Conservation (phyloP, 305 asterid genomes). For the Striga hermonthica region DNA sequence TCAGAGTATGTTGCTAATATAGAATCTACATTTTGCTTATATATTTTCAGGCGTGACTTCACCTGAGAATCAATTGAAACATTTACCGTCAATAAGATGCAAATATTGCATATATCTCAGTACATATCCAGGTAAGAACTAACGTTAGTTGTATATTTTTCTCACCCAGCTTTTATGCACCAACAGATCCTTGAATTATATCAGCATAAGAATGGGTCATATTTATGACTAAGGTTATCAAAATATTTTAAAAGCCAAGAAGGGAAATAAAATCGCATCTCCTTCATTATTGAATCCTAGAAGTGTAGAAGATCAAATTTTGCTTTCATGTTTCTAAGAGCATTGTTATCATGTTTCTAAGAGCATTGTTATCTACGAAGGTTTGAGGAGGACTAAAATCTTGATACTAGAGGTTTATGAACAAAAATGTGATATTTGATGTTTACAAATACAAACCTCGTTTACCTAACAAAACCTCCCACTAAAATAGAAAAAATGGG, state of each 20-base stretch:
- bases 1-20: constrained; percentile 56
- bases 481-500: too few species aligned
- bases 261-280: constrained; percentile 8
- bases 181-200: constrained; percentile 7
- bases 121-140: constrained; percentile 25
- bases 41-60: constrained; percentile 71
- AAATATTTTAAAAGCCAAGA: not conserved
- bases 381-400: too few species aligned
- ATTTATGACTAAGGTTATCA: constrained; percentile 1
- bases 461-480: too few species aligned
- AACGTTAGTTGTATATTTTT: constrained; percentile 8
- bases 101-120: constrained; percentile 16
- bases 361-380: too few species aligned
- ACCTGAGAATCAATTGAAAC: constrained; percentile 49
- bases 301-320: too few species aligned
- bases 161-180: constrained; percentile 4
- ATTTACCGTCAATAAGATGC: constrained; percentile 11
- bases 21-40: constrained; percentile 71
- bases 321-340: too few species aligned
- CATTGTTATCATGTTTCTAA: too few species aligned
- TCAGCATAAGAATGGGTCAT: constrained; percentile 5
- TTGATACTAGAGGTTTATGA: too few species aligned
- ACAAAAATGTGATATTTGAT: too few species aligned
- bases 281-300: not conserved
- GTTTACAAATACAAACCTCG: too few species aligned